Evolutionary conservation across 768 basidiomycete genomes (phyloP), one percentile per base, ranked within the genome.

Genomic region (Pilatotrama ljubarskyi): DNA sequence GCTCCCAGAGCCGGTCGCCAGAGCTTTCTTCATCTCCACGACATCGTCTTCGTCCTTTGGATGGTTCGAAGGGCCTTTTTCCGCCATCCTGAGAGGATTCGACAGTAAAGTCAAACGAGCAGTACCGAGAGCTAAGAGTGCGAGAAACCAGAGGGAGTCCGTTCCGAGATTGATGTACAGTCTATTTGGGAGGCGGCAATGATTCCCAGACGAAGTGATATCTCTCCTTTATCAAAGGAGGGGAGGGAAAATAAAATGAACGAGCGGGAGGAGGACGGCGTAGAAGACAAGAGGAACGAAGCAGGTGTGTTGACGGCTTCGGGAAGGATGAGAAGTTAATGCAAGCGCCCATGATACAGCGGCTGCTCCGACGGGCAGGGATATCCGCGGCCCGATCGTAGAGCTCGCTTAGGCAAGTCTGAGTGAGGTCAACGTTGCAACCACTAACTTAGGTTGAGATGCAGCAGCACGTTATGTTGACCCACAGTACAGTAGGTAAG

Each of bases 11-110:
- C 78, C 74, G 22, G 78, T 80, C 20, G 78, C 80, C 10, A 79
- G 59, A 14, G 78, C 80, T 61, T 83, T 85, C 74, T 76, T 85
- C 57, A 83, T 64, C 64, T 87, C 83, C 36, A 80, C 84, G 13
- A 76, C 70, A 66, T 83, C 81, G 51, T 78, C 74, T 17, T 77
- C 73, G 44, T 74, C 55, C 43, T 36, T 59, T 18, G 41, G 17
- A 25, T 47, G 44, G 6, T 53, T 24, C 38, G 25, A 49, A 32
- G 32, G 14, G 9, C 26, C 32, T 15, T 43, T 43, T 20, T 61
- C 54, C 24, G 55, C 37, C 53, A 48, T 38, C 43, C 40, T 26
- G 24, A 18, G 36, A 42, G 26, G 42, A 9, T 41, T 47, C 41
- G 38, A 57, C 52, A 22, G 11, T 22, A 40, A 37, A 18, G 14